phyloP scores from a whole-genome alignment of 2,329 filamentous ascomycete genomes.

The Cylindrodendrum hubeiense region DNA sequence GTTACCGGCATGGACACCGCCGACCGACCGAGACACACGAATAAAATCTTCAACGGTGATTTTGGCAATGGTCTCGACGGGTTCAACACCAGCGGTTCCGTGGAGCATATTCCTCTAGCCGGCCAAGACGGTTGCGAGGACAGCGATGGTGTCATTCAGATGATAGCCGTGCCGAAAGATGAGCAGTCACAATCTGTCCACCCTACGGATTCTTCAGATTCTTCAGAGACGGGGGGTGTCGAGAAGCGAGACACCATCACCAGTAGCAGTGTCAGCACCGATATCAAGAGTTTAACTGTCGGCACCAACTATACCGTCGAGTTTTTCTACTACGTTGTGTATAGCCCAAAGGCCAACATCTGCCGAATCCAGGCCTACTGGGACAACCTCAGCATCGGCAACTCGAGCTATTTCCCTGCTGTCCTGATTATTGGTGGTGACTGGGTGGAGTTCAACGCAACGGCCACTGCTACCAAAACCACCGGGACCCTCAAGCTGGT shows the following conservation, averaged over 20 bases:
- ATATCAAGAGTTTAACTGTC: not conserved
- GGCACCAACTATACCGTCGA: not conserved
- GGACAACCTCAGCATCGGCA: slow-evolving; percentile 12
- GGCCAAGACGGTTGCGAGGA: not conserved
- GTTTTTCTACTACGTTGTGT: slow-evolving; percentile 13
- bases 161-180: not conserved
- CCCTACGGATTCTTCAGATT: too few relatives aligned
- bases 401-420: slow-evolving; percentile 1
- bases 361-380: slow-evolving; percentile 12
- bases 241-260: slow-evolving; percentile 4
- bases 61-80: not conserved
- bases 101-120: not conserved
- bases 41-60: not conserved
- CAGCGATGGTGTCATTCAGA: not conserved
- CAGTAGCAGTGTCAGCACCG: slow-evolving; percentile 5
- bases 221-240: not conserved
- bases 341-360: slow-evolving; percentile 4
- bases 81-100: not conserved
- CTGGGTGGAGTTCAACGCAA: not conserved
- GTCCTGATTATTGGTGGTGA: not conserved
- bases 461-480: not conserved
- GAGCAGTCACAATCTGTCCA: too few relatives aligned
- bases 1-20: not conserved
- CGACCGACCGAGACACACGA: not conserved
- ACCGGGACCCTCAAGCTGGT: not conserved